Evolutionary conservation across 176 grass and related monocot genomes (phyloP).

Genomic region (Lolium multiflorum): DNA sequence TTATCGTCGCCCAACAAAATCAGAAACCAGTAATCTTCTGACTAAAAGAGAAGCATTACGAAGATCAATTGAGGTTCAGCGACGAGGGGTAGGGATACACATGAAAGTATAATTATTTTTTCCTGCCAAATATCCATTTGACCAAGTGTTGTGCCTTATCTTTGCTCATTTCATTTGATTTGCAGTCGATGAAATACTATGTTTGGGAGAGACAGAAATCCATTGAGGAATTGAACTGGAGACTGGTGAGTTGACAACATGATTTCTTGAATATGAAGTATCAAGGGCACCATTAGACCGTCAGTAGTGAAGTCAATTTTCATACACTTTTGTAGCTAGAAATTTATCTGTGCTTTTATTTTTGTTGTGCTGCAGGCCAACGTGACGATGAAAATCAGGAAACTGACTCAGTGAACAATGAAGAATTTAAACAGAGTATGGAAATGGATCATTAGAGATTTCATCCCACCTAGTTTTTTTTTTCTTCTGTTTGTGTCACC

Average conservation of each 20-base stretch:
- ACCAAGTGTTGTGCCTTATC: neutral
- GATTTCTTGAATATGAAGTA: neutral
- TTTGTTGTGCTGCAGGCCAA: conserved; percentile 43
- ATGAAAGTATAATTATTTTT: neutral
- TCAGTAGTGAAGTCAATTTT: neutral
- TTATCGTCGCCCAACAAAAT: conserved; percentile 60
- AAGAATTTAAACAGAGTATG: neutral
- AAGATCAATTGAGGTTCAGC: conserved; percentile 85
- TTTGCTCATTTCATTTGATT: conserved; percentile 21
- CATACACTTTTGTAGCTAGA: neutral
- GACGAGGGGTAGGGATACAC: conserved; percentile 65
- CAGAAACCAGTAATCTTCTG: conserved; percentile 54
- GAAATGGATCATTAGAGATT: too few species aligned
- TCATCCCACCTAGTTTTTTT: neutral
- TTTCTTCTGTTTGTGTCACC: neutral
- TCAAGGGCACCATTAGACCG: neutral
- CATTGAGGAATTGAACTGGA: conserved; percentile 64
- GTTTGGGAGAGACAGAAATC: conserved; percentile 58
- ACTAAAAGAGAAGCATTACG: conserved; percentile 79
- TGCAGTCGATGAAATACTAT: conserved; percentile 83
- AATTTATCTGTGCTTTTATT: conserved; percentile 10
- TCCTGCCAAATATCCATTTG: neutral
- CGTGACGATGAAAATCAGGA: conserved; percentile 46
- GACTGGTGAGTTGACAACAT: conserved; percentile 54
- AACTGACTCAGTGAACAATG: conserved; percentile 29